Evolutionary conservation across 1,284 basidiomycete genomes (phyloP), one percentile per base, ranked within the genome.

Genomic region (Ustilago sp.): DNA sequence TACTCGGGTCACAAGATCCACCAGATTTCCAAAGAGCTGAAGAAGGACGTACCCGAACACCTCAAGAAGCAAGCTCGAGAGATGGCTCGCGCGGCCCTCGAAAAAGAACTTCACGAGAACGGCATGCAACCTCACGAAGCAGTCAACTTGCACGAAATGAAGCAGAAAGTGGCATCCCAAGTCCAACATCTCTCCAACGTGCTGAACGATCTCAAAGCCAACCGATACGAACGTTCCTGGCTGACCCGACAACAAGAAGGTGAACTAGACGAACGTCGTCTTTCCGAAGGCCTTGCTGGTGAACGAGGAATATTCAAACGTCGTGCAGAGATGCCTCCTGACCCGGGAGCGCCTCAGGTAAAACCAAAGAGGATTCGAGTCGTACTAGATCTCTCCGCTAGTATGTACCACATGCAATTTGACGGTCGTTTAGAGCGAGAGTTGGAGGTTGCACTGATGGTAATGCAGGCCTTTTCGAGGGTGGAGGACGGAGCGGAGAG

Each of bases 351-450:
- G 59, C 82, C 84, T 8, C 84, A 86, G 58, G 69, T 84, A 36
- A 87, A 87, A 68, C 87, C 87, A 0, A 87, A 87, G 60, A 78
- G 87, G 2, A 85, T 87, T 52, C 75, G 87, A 2, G 81, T 87
- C 60, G 80, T 87, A 1, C 74, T 87, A 17, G 86, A 87, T 69
- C 65, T 83, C 1, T 81, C 77, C 0, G 84, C 84, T 23, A 74
- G 68, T 43, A 86, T 86, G 85, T 84, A 84, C 60, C 68, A 79
- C 51, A 84, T 86, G 81, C 80, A 82, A 59, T 85, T 75, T 63
- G 85, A 86, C 51, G 85, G 85, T 5, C 62, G 85, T 5, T 60
- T 85, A 31, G 67, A 83, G 19, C 69, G 84, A 28, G 75, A 86
- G 57, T 55, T 86, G 39, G 85, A 86, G 60, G 82, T 82, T 7